Percentiles rank a stretch among this genome's conserved stretches.
Evolutionary conservation across 2,329 filamentous ascomycete genomes (phyloP).

Genomic region (Dothideomycetidae sp.): DNA sequence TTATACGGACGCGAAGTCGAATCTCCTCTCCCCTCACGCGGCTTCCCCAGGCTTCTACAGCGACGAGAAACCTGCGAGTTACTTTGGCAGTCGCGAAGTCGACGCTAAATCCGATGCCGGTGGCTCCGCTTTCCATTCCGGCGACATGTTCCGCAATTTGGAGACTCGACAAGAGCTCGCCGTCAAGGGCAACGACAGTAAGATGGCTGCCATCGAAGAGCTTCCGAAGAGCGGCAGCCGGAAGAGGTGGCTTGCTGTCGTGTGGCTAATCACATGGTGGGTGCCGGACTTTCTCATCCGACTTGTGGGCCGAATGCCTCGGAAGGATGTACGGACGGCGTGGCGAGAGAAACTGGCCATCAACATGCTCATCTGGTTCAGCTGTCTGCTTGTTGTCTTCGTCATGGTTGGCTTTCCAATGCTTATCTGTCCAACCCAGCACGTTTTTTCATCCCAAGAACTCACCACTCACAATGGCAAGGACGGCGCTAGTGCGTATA

Average conservation of each 20-base stretch:
- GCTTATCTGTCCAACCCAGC: slow-evolving; percentile 79
- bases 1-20: slow-evolving; percentile 46
- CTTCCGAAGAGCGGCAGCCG: slow-evolving; percentile 61
- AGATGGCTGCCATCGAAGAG: slow-evolving; percentile 81
- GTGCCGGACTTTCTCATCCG: slow-evolving; percentile 74
- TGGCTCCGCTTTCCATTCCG: slow-evolving; percentile 74
- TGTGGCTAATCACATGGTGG: slow-evolving; percentile 73
- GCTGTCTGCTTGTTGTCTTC: slow-evolving; percentile 64
- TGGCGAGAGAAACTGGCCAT: slow-evolving; percentile 98
- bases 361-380: slow-evolving; percentile 92
- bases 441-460: slow-evolving; percentile 72
- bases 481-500: slow-evolving; percentile 47
- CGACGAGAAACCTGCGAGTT: slow-evolving; percentile 65
- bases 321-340: slow-evolving; percentile 80
- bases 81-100: slow-evolving; percentile 66
- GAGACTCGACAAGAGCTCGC: slow-evolving; percentile 90
- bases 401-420: slow-evolving; percentile 80
- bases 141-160: slow-evolving; percentile 96
- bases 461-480: slow-evolving; percentile 62
- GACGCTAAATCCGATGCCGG: slow-evolving; percentile 86
- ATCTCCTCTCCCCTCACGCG: slow-evolving; percentile 41
- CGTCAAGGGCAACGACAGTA: slow-evolving; percentile 84
- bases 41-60: slow-evolving; percentile 43
- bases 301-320: slow-evolving; percentile 66
- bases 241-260: slow-evolving; percentile 79